These are phyloP conservation scores for Phoma sp. DNA, from an alignment of 2,329 filamentous ascomycete genomes.

Conservation along the genomic window DNA sequence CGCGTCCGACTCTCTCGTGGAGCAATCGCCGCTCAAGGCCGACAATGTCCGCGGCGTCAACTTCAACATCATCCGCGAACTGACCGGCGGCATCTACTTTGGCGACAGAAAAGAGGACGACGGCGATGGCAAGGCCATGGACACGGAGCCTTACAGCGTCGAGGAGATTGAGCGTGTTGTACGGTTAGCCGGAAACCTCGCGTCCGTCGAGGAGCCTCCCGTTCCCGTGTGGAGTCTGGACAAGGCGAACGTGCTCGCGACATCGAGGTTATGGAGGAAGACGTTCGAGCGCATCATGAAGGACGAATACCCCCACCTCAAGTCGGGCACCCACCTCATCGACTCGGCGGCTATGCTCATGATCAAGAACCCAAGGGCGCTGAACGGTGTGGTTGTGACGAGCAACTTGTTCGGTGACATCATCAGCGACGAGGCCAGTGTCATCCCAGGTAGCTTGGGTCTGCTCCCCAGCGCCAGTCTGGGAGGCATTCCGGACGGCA, in stretches of 20 bases:
- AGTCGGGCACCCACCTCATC: conserved; percentile 88
- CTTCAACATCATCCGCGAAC: conserved; percentile 89
- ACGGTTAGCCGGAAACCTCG: conserved; percentile 80
- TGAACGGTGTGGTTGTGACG: conserved; percentile 91
- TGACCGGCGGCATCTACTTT: conserved; percentile 95
- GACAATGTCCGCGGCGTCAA: conserved; percentile 85
- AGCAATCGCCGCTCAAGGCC: conserved; percentile 85
- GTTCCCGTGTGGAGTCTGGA: conserved; percentile 85
- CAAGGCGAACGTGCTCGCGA: conserved; percentile 96
- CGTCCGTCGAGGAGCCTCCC: conserved; percentile 76
- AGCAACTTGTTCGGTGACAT: conserved; percentile 97
- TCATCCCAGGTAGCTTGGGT: conserved; percentile 90
- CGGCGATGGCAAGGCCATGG: conserved; percentile 75
- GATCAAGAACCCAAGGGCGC: conserved; percentile 86
- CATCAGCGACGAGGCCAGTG: conserved; percentile 91
- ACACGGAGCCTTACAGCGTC: conserved; percentile 86
- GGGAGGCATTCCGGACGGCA: conserved; percentile 83
- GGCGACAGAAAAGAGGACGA: conserved; percentile 84
- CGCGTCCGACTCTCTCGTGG: conserved; percentile 80
- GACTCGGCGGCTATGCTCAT: conserved; percentile 98
- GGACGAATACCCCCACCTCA: conserved; percentile 86
- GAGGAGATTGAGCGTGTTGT: conserved; percentile 88
- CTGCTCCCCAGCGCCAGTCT: conserved; percentile 87
- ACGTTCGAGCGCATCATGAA: conserved; percentile 83
- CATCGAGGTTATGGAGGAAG: conserved; percentile 86